Evolutionary conservation across 2,329 filamentous ascomycete species (phyloP).

Genomic region (Sordariomycetes sp.): DNA sequence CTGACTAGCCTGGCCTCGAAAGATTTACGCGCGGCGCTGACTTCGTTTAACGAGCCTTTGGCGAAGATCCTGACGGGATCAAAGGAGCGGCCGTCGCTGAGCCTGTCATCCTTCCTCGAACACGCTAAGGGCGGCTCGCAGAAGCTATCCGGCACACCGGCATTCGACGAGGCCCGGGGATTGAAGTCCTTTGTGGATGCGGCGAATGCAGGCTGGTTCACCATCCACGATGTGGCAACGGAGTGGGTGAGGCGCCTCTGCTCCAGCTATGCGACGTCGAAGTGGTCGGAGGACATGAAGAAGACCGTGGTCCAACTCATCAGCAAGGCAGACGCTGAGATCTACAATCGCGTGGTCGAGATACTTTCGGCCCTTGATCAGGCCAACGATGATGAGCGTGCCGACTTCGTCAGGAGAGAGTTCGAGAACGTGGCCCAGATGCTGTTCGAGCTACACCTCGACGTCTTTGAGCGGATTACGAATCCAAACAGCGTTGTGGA

Average conservation of each 20-base stretch:
- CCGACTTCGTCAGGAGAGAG: constrained; percentile 8
- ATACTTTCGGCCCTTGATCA: constrained; percentile 20
- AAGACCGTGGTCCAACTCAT: constrained; percentile 45
- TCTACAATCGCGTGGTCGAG: constrained; percentile 34
- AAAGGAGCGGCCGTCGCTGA: constrained; percentile 38
- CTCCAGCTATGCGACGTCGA: constrained; percentile 37
- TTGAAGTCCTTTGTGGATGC: constrained; percentile 38
- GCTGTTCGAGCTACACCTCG: constrained; percentile 51
- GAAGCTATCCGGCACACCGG: constrained; percentile 31
- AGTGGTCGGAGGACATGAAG: constrained; percentile 51
- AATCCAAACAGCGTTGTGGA: constrained; percentile 46
- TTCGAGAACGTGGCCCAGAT: constrained; percentile 36
- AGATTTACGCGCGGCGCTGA: constrained; percentile 38
- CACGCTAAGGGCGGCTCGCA: constrained; percentile 48
- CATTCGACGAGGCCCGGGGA: constrained; percentile 41
- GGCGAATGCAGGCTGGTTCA: constrained; percentile 38
- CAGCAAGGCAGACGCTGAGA: constrained; percentile 37
- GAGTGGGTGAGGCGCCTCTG: constrained; percentile 45
- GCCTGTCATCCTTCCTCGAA: constrained; percentile 52
- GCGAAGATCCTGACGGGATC: constrained; percentile 42
- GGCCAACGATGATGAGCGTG: not conserved
- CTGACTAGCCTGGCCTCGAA: constrained; percentile 32
- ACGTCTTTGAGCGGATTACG: constrained; percentile 47
- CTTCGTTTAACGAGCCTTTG: constrained; percentile 40
- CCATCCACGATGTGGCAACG: constrained; percentile 45